Percentiles rank a stretch among this genome's conserved stretches.
Conservation (phyloP, 2,329 filamentous ascomycete genomes). For the Emydomyces testavorans region DNA sequence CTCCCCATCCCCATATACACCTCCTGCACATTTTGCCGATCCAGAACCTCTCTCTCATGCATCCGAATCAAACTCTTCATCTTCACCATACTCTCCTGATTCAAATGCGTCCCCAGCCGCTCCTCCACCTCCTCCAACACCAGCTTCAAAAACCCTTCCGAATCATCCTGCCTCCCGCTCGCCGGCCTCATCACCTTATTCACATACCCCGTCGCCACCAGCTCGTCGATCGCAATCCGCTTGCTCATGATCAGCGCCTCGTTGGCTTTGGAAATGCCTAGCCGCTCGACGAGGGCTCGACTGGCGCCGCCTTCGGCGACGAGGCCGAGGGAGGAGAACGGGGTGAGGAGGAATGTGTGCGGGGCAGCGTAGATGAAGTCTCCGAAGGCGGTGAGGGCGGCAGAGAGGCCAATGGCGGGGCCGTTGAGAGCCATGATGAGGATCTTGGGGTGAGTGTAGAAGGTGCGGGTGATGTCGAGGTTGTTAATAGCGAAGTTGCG, state of each 20-base stretch:
- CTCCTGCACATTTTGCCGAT: conserved; percentile 68
- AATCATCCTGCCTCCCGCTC: conserved; percentile 47
- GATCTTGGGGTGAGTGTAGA: conserved; percentile 89
- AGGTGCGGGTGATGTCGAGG: conserved; percentile 76
- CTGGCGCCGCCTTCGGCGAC: conserved; percentile 80
- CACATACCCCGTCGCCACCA: conserved; percentile 67
- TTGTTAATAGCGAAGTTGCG: conserved; percentile 70
- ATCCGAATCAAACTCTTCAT: conserved; percentile 75
- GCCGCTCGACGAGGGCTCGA: conserved; percentile 62
- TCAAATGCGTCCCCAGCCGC: conserved; percentile 65
- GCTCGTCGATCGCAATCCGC: conserved; percentile 59
- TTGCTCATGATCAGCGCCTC: conserved; percentile 89
- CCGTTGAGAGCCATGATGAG: conserved; percentile 86
- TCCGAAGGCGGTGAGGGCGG: conserved; percentile 67
- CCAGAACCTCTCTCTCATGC: conserved; percentile 60
- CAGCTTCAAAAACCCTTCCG: conserved; percentile 55
- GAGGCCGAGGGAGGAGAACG: conserved; percentile 79
- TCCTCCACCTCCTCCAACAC: conserved; percentile 75
- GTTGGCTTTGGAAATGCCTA: conserved; percentile 73
- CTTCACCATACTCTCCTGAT: conserved; percentile 62
- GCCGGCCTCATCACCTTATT: conserved; percentile 63
- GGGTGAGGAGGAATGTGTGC: conserved; percentile 73
- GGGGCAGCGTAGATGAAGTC: conserved; percentile 89
- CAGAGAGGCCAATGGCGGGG: conserved; percentile 76
- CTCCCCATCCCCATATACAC: conserved; percentile 75